These are phyloP conservation scores for Pinus taeda DNA, from an alignment of 75 land plant genomes.

Conservation along the genomic window DNA sequence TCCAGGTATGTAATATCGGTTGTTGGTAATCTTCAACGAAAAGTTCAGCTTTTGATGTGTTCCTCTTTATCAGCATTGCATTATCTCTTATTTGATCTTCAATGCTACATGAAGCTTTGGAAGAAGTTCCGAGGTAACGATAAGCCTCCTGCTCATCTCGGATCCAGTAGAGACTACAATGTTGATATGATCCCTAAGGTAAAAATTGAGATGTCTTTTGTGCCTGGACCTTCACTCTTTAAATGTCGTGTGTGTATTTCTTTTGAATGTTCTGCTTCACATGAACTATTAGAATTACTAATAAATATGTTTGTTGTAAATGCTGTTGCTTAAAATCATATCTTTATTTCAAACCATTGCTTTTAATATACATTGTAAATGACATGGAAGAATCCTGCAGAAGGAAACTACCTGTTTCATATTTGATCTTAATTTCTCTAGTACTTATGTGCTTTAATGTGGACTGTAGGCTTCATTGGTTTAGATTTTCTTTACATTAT, in stretches of 20 bases:
- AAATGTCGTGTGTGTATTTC: background rate
- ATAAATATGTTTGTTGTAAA: background rate
- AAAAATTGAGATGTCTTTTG: background rate
- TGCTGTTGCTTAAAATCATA: background rate
- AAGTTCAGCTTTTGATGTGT: background rate
- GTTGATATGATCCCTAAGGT: slow-evolving; percentile 98
- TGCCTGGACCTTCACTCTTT: background rate
- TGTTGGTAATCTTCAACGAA: background rate
- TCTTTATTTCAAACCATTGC: background rate
- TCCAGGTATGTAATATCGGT: slow-evolving; percentile 29
- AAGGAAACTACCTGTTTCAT: background rate
- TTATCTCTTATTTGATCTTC: background rate
- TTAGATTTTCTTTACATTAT: background rate
- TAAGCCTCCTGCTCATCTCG: slow-evolving; percentile 70
- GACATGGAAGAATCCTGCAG: background rate
- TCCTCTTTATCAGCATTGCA: background rate
- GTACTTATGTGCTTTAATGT: background rate
- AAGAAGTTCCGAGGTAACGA: slow-evolving; percentile 65
- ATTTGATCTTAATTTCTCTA: background rate
- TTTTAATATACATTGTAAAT: background rate
- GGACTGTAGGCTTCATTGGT: background rate
- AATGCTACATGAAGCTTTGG: slow-evolving; percentile 52
- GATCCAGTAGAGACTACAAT: slow-evolving; percentile 88
- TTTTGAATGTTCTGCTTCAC: background rate
- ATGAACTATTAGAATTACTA: background rate